Percentiles rank a stretch among this genome's conserved stretches.
Evolutionary conservation across 176 grass and related monocot genomes (phyloP).

Genomic region (Phragmites australis): DNA sequence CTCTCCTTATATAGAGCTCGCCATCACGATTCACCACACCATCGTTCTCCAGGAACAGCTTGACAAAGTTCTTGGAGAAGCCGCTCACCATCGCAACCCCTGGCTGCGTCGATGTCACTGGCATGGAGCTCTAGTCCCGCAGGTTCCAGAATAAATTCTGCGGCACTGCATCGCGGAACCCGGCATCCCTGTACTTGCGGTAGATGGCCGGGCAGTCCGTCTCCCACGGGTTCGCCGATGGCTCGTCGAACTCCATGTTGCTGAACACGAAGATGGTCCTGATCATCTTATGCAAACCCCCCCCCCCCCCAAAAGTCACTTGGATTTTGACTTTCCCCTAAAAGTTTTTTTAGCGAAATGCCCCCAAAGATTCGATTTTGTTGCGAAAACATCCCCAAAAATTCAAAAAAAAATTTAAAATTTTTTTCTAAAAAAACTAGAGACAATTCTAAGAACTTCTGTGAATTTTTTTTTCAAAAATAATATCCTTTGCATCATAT

Average conservation of each 20-base stretch:
- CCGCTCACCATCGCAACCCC: conserved; percentile 53
- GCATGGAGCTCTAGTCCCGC: conserved; percentile 33
- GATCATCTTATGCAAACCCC: no score
- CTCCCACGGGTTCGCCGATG: conserved; percentile 23
- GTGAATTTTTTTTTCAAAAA: no score
- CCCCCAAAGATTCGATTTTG: no score
- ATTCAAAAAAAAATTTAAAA: no score
- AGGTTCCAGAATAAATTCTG: conserved; percentile 80
- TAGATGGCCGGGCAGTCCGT: conserved; percentile 54
- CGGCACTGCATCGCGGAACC: conserved; percentile 38
- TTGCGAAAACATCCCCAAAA: no score
- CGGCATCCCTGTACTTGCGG: conserved; percentile 33
- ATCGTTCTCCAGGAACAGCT: conserved; percentile 48
- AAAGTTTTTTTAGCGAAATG: no score
- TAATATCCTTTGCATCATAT: no score
- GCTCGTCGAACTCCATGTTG: conserved; percentile 57
- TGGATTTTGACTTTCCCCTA: no score
- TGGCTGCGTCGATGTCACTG: conserved; percentile 38
- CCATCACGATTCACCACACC: conserved; percentile 40
- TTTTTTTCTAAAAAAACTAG: no score
- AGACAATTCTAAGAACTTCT: no score
- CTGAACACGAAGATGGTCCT: conserved; percentile 53
- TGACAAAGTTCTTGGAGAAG: conserved; percentile 64
- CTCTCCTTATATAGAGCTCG: no score
- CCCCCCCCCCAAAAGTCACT: no score